Conservation (phyloP, 345 rosid species). For the Eucalyptus urophylla region DNA sequence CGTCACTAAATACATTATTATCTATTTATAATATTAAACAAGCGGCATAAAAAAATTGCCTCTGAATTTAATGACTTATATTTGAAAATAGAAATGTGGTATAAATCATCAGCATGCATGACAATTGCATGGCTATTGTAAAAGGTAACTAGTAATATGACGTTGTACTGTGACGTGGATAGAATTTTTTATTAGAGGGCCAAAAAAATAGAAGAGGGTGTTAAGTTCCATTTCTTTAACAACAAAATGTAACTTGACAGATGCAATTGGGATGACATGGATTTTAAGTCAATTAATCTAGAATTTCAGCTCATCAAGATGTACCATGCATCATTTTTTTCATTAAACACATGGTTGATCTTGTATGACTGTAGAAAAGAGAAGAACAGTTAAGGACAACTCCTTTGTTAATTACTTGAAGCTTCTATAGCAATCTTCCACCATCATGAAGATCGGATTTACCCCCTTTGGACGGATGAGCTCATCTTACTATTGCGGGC, state of each 20-base stretch:
- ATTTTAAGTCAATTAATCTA: neutral
- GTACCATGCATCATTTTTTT: neutral
- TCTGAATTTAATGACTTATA: no score
- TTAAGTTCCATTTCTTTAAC: neutral
- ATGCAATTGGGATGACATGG: neutral
- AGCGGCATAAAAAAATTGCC: no score
- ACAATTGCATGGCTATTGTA: neutral
- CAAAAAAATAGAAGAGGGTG: neutral
- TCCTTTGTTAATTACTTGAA: neutral
- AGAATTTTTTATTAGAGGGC: neutral
- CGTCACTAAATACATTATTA: neutral
- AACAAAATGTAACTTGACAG: neutral
- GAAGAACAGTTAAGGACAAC: neutral
- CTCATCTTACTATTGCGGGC: neutral
- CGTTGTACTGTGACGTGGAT: neutral
- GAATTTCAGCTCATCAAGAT: neutral
- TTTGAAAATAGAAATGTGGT: neutral
- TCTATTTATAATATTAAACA: no score
- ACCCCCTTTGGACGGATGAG: neutral
- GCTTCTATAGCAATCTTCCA: neutral
- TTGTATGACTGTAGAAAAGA: neutral
- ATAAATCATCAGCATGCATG: neutral
- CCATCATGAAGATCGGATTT: neutral
- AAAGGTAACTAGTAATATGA: neutral
- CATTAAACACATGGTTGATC: neutral